Conservation (phyloP, 805 yeast genomes). For the Grigorovia yakushimaensis region DNA sequence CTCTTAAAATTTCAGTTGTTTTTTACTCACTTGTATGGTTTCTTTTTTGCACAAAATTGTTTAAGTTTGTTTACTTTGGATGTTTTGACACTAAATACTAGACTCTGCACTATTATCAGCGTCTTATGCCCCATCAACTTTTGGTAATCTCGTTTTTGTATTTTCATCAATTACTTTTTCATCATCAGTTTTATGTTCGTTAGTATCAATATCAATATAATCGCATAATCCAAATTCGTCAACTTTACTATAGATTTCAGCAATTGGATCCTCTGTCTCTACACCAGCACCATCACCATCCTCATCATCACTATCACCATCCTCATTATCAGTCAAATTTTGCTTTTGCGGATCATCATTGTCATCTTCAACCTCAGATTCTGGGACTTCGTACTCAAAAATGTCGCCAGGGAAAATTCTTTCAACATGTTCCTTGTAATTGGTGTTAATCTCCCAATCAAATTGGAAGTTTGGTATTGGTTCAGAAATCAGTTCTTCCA, state of each 20-base stretch:
- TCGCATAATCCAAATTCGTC: slow-evolving; percentile 2
- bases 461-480: slow-evolving; percentile 9
- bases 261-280: background rate
- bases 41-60: no score
- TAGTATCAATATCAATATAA: slow-evolving; percentile 4
- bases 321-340: background rate
- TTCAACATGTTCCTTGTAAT: slow-evolving; percentile 12
- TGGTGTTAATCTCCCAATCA: slow-evolving; percentile 16
- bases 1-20: no score
- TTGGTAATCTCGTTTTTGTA: background rate
- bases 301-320: background rate
- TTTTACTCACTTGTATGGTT: no score
- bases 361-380: background rate
- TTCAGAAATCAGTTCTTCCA: background rate
- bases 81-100: no score
- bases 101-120: no score
- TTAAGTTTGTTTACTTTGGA: no score
- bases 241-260: background rate
- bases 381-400: slow-evolving; percentile 27
- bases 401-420: slow-evolving; percentile 13
- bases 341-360: background rate
- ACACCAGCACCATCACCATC: background rate
- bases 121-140: no score
- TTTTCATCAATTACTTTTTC: background rate
- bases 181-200: background rate